These are phyloP conservation scores for Scutellaria barbata DNA, from an alignment of 257 asterid genomes.

Conservation along the genomic window DNA sequence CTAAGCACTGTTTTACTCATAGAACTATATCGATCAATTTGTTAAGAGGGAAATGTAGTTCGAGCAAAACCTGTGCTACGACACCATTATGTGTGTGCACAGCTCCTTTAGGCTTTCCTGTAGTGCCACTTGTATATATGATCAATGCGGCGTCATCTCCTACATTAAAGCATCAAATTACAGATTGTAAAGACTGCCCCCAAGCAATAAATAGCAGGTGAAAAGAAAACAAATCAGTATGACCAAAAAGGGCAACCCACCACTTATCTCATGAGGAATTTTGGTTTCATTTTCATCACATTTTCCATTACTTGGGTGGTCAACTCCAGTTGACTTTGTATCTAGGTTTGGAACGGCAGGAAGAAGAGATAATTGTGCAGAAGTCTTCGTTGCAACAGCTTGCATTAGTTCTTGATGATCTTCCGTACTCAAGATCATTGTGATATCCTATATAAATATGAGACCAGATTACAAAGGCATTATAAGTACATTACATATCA, in stretches of 20 bases:
- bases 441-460: constrained; percentile 59
- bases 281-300: constrained; percentile 32
- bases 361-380: constrained; percentile 74
- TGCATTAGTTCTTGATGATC: constrained; percentile 87
- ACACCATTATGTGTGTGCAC: constrained; percentile 94
- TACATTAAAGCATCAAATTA: constrained; percentile 38
- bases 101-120: constrained; percentile 98
- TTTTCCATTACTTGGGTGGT: constrained; percentile 37
- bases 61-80: constrained; percentile 76
- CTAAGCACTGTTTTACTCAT: not conserved
- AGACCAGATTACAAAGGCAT: constrained; percentile 11
- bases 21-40: not conserved
- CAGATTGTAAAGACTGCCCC: constrained; percentile 24
- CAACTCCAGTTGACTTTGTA: constrained; percentile 41
- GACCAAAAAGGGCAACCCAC: constrained; percentile 40
- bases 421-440: constrained; percentile 84
- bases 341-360: constrained; percentile 54
- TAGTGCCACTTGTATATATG: constrained; percentile 95
- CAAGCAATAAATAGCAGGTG: constrained; percentile 21
- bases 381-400: constrained; percentile 78
- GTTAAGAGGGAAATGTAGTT: constrained; percentile 10
- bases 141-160: constrained; percentile 88
- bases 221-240: not conserved
- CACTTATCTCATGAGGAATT: constrained; percentile 49
- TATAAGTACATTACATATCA: constrained; percentile 1